Conservation (phyloP, 73 alveolate genomes). For the Urostyla sp. region DNA sequence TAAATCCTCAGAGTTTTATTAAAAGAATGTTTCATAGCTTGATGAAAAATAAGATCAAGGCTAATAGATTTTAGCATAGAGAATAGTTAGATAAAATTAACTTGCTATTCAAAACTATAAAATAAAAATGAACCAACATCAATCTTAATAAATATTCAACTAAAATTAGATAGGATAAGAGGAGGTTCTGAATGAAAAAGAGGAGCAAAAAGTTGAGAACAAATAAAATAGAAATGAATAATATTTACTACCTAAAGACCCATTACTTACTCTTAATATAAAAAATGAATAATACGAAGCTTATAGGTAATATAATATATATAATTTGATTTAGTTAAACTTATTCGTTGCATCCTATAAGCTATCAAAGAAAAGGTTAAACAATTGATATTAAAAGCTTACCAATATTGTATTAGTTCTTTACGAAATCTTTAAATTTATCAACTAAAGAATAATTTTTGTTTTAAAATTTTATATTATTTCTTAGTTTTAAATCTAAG, state of each 20-base stretch:
- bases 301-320: not conserved
- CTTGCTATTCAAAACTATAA: constrained; percentile 34
- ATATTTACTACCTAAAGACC: no score
- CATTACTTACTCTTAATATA: no score
- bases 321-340: constrained; percentile 34
- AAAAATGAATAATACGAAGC: not conserved
- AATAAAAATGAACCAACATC: no score
- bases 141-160: no score
- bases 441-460: constrained; percentile 4
- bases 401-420: constrained; percentile 8
- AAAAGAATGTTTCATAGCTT: not conserved
- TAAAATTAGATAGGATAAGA: no score
- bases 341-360: constrained; percentile 7
- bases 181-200: no score
- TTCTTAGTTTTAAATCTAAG: constrained; percentile 12
- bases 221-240: no score
- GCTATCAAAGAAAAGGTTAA: constrained; percentile 11
- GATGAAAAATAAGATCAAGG: constrained; percentile 14
- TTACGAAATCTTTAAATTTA: not conserved
- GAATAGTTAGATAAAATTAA: constrained; percentile 7
- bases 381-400: constrained; percentile 15
- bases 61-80: no score
- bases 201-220: no score
- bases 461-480: constrained; percentile 48
- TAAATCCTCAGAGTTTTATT: constrained; percentile 51